Conservation (phyloP, 2,329 filamentous ascomycete species). For the Lachnellula suecica region DNA sequence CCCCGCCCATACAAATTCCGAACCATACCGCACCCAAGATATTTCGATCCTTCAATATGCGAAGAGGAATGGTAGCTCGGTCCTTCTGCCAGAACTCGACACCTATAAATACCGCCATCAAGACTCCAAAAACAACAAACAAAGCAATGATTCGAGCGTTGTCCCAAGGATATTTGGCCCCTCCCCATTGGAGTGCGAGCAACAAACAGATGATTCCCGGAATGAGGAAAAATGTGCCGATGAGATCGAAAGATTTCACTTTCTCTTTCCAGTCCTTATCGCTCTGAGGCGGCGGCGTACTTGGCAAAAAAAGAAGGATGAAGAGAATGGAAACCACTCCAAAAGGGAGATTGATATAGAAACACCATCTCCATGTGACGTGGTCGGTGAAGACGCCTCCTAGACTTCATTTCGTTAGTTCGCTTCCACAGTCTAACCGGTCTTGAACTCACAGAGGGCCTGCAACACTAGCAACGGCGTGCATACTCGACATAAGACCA, state of each 20-base stretch:
- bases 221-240: constrained; percentile 36
- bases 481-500: constrained; percentile 2
- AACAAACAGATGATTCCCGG: constrained; percentile 36
- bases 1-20: constrained; percentile 27
- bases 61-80: constrained; percentile 33
- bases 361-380: too few relatives aligned
- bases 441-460: too few relatives aligned
- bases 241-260: not conserved
- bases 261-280: not conserved
- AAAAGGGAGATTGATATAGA: constrained; percentile 22
- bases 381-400: constrained; percentile 31
- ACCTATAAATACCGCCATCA: constrained; percentile 20
- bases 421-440: too few relatives aligned
- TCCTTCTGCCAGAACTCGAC: constrained; percentile 1
- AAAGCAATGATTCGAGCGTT: constrained; percentile 33
- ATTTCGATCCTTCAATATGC: constrained; percentile 34
- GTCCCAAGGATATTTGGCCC: constrained; percentile 43
- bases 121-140: constrained; percentile 25
- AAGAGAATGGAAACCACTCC: constrained; percentile 24
- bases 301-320: not conserved
- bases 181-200: constrained; percentile 32
- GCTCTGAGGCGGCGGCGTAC: too few relatives aligned
- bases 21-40: constrained; percentile 31
- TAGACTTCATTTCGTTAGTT: too few relatives aligned
- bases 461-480: constrained; percentile 21